Evolutionary conservation across 2,329 filamentous ascomycete species (phyloP), one percentile per base, ranked within the genome.

Genomic region (Juglanconis oblonga): DNA sequence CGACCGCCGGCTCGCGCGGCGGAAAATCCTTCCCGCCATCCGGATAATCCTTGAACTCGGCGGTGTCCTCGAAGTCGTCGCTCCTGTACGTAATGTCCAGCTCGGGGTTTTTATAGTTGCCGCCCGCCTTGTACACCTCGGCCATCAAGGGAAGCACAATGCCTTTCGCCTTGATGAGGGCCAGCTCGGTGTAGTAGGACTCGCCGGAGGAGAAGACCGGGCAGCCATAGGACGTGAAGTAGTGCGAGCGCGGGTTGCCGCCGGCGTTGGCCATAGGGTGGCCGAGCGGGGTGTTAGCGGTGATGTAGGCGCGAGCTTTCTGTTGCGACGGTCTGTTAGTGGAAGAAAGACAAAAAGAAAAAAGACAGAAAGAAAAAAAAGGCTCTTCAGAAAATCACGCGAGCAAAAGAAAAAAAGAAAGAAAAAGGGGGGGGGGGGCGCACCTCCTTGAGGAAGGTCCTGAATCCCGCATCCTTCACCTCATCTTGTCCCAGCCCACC

Each of bases 131-230:
- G 5, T 83, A 80, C 11, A 88, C 79, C 42, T 83, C 75, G 52
- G 85, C 74, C 40, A 92, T 76, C 80, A 87, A 92, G 44, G 75
- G 71, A 2, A 91, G 71, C 32, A 90, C 81, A 2, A 76, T 71
- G 11, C 70, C 66, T 64, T 84, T 81, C 0, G 83, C 81, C 10
- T 70, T 71, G 11, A 88, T 76, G 55, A 93, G 79, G 62, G 91
- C 81, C 42, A 78, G 77, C 71, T 96, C 90, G 7, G 76, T 75
- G 67, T 85, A 78, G 38, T 78, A 69, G 1, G 73, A 67, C 63
- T 89, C 85, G 3, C 88, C 88, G 1, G 87, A 83, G n/a, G 88
- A 87, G 72, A 88, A 89, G 63, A 86, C 81, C 4, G 89, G 88
- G 64, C 85, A 89, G 5, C 88, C 88, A 48, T 82, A 76, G 10